These are phyloP conservation scores for Dictyophora rubrovolvata DNA, from an alignment of 768 basidiomycete species.

Conservation along the genomic window DNA sequence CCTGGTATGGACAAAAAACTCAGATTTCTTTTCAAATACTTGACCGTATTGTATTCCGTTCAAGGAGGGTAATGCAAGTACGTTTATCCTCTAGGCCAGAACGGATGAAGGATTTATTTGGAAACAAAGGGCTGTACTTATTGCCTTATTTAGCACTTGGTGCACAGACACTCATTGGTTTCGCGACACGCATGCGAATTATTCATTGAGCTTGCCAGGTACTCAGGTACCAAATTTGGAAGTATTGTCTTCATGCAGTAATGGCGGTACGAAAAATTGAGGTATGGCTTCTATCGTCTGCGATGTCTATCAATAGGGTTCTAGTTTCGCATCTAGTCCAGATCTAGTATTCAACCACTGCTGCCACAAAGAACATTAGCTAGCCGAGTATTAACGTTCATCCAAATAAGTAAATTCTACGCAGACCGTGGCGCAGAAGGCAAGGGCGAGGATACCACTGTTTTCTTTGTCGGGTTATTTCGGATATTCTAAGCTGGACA, in stretches of 20 bases:
- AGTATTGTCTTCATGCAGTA: not conserved
- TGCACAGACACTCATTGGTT: not conserved
- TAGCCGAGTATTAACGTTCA: not conserved
- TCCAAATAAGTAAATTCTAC: not conserved
- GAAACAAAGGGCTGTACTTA: not conserved
- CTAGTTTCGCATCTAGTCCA: not conserved
- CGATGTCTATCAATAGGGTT: not conserved
- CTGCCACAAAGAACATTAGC: not conserved
- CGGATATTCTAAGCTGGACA: not conserved
- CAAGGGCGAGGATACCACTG: not conserved
- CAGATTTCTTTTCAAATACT: not conserved
- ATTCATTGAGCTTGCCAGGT: not conserved
- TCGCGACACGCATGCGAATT: not conserved
- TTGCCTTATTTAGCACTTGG: not conserved
- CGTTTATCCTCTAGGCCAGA: not conserved
- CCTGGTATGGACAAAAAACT: not conserved
- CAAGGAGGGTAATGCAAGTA: not conserved
- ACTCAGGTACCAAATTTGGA: not conserved
- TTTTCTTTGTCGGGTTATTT: not conserved
- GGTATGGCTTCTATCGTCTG: not conserved
- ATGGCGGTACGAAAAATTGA: not conserved
- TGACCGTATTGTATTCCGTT: not conserved
- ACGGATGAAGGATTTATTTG: not conserved
- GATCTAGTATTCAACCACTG: not conserved
- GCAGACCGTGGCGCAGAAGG: not conserved